Evolutionary conservation across 192 early-diverging fungal genomes (phyloP).

Genomic region (Backusella tuberculispora): DNA sequence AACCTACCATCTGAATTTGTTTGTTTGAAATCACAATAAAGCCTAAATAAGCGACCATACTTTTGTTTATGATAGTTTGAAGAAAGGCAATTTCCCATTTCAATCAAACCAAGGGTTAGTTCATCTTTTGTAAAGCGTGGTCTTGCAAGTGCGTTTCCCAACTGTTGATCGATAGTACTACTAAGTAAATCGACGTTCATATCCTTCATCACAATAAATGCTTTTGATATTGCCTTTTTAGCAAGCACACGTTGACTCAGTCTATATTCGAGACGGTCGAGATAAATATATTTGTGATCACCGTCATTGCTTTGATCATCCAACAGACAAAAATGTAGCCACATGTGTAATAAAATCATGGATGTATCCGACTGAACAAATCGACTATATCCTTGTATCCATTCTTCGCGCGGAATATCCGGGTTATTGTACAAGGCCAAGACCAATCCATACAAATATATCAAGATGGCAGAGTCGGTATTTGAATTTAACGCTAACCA

Average conservation of each 20-base stretch:
- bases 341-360: conserved; percentile 17
- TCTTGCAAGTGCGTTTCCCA: conserved; percentile 15
- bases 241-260: conserved; percentile 3
- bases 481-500: conserved; percentile 24
- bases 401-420: background rate
- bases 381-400: conserved; percentile 17
- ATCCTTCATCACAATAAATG: conserved; percentile 8
- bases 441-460: conserved; percentile 35
- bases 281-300: background rate
- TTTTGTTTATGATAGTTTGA: background rate
- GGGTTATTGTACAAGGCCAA: conserved; percentile 18
- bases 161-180: conserved; percentile 17
- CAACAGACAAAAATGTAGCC: conserved; percentile 17
- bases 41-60: background rate
- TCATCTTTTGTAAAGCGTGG: conserved; percentile 26
- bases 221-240: background rate
- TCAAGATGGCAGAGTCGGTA: conserved; percentile 20
- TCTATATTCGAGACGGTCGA: background rate
- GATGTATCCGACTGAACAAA: conserved; percentile 28
- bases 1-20: background rate
- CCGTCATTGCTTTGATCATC: background rate
- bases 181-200: background rate
- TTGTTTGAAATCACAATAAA: conserved; percentile 6
- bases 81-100: conserved; percentile 11
- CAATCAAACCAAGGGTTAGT: conserved; percentile 18